phyloP scores from a whole-genome alignment of 2,329 filamentous ascomycete species.

The Lecanoromycetidae sp. region DNA sequence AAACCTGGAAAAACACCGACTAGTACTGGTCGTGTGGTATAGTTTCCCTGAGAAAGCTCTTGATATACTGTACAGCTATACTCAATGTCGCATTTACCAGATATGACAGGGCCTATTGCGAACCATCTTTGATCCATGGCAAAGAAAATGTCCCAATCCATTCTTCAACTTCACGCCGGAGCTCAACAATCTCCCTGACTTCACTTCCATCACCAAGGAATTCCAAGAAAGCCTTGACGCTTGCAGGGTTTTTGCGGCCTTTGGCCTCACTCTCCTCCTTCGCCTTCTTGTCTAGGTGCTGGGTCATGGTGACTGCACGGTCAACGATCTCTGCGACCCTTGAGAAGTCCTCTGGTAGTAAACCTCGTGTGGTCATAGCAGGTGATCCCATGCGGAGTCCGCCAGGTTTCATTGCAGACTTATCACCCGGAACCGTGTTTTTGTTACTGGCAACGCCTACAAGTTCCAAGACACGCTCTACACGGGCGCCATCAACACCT shows the following conservation, averaged over 20 bases:
- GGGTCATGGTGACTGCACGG: slow-evolving; percentile 66
- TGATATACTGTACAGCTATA: too few relatives aligned
- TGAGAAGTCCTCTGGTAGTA: slow-evolving; percentile 75
- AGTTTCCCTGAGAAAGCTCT: too few relatives aligned
- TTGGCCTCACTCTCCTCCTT: slow-evolving; percentile 51
- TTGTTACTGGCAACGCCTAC: slow-evolving; percentile 98
- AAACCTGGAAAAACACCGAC: too few relatives aligned
- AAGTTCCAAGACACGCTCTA: slow-evolving; percentile 80
- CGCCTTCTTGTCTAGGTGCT: slow-evolving; percentile 61
- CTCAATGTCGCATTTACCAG: too few relatives aligned
- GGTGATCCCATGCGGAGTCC: slow-evolving; percentile 90
- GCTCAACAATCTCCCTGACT: slow-evolving; percentile 22
- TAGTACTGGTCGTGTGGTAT: too few relatives aligned
- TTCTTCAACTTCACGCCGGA: slow-evolving; percentile 25
- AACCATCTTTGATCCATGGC: slow-evolving; percentile 16
- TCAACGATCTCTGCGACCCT: slow-evolving; percentile 78
- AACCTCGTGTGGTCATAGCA: slow-evolving; percentile 95
- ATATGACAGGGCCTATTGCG: too few relatives aligned
- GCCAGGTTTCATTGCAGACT: slow-evolving; percentile 82
- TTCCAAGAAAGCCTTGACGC: slow-evolving; percentile 24
- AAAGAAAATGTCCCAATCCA: slow-evolving; percentile 26
- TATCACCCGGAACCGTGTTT: slow-evolving; percentile 94
- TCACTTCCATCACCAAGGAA: slow-evolving; percentile 24
- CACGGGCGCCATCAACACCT: slow-evolving; percentile 77
- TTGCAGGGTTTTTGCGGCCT: slow-evolving; percentile 24